Evolutionary conservation across 208 protist genomes (phyloP), one percentile per base, ranked within the genome.

Genomic region (Naegleria gruberi): DNA sequence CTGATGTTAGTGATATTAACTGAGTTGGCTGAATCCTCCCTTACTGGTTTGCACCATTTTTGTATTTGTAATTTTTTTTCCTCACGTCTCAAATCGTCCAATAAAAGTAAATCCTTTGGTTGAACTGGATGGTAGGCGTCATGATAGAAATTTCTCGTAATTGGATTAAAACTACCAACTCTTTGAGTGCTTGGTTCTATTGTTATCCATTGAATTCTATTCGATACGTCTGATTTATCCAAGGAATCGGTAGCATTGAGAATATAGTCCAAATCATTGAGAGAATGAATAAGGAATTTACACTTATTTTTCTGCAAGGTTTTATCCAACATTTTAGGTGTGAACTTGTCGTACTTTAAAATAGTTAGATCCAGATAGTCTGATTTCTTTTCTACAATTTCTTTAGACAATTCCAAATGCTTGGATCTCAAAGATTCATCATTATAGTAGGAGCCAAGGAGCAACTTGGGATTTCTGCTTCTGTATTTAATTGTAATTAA

Each of bases 141-240:
- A n/a, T n/a, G n/a, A 51, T 51, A 51, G 46, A 51, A 51, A 51
- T 51, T 51, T 81, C 65, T 26, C 19, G 17, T 81, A 81, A 5
- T 37, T 37, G 65, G 65, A 81, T 81, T 81, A 81, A 81, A 81
- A 81, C 65, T 81, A 81, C 65, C 65, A 37, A 81, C 30, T n/a
- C 65, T 81, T 81, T 81, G 65, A 81, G 65, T 81, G 4, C 65
- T 19, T 81, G 65, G 65, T n/a, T 81, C n/a, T 8, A 81, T 37
- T 81, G 65, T 81, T 19, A n/a, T 81, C 65, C 65, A 81, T 81
- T 26, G 4, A 37, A 81, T 81, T 5, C 5, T 26, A 81, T 37
- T 37, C 12, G 46, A 12, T 37, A 81, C 4, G n/a, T n/a, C n/a
- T 65, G 51, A 65, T 65, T 65, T 65, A 23, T 10, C 51, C 4